A percentile compares a stretch with the other conserved stretches of the same genome.
phyloP scores from a whole-genome alignment of 495 filamentous ascomycete species.

The Corynascus novoguineensis region DNA sequence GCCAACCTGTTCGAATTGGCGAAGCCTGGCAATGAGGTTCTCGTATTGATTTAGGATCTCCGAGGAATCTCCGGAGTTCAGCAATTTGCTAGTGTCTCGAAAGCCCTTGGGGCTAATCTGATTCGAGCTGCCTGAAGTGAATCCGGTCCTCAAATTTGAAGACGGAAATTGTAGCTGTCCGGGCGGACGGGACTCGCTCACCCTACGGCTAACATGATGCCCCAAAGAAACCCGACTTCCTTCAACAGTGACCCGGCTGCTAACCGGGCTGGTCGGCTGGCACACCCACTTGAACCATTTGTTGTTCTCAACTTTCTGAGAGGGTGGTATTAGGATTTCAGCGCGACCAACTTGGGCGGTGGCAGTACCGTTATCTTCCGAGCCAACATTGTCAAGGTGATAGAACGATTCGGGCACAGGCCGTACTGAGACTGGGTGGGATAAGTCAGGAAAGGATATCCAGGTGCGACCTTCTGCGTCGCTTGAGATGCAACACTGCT shows the following conservation, averaged over 20 bases:
- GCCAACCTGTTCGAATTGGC: conserved; percentile 13
- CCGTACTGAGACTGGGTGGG: conserved; percentile 19
- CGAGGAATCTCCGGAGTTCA: conserved; percentile 16
- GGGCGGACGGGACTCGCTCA: conserved; percentile 18
- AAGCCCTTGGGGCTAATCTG: not conserved
- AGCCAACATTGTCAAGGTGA: conserved; percentile 6
- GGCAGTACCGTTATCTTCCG: conserved; percentile 21
- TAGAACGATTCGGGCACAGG: conserved; percentile 4
- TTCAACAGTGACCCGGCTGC: conserved; percentile 11
- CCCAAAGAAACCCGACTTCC: conserved; percentile 11
- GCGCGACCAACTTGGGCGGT: conserved; percentile 22
- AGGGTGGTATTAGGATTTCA: conserved; percentile 16
- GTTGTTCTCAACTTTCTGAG: conserved; percentile 20
- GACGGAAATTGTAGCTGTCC: conserved; percentile 1
- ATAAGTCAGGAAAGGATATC: conserved; percentile 10
- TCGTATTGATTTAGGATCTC: conserved; percentile 17
- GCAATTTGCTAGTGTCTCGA: not conserved
- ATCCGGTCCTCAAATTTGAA: not conserved
- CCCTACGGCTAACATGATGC: conserved; percentile 22
- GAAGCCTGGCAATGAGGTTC: conserved; percentile 14
- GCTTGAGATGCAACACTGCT: conserved; percentile 14
- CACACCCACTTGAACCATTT: conserved; percentile 22
- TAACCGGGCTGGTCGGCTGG: conserved; percentile 12
- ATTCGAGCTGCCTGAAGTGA: not conserved
- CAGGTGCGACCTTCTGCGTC: conserved; percentile 10